Base-by-base conservation (phyloP, 2,329 filamentous ascomycete genomes). In the Ophiostoma populinum region DNA sequence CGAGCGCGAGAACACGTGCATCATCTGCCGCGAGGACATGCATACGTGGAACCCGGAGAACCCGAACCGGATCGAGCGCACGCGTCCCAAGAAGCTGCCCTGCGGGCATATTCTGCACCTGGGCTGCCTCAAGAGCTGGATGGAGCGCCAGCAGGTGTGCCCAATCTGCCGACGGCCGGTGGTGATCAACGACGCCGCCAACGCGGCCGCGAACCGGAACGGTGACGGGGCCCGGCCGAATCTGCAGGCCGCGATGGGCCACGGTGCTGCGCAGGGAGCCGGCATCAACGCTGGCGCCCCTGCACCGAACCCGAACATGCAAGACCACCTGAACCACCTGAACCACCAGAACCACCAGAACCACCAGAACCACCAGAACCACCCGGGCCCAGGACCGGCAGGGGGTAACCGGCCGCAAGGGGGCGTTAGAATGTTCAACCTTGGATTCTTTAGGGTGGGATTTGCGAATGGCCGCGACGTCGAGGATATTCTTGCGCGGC, bases 21-120 rank as follows among this genome's bases (percentile, higher is more conserved):
- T 98, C 46, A 93, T 98, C 37, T 98, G 90, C 55, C 75, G 90
- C 41, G 90, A 98, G 53, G 82, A 92, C 44, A 98, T 98, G 90
- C 71, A 72, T 22, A 74, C 78, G 2, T 93, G 83, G 80, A 56
- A 70, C 39, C 58, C 63, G 5, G 53, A 57, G 57, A 70, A 51
- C 59, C 70, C 45, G 64, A 76, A 71, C n/a, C 65, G 79, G 37
- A 76, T 92, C 39, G 85, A 95, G 49, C 71, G 87, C 36, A 69
- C 80, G 38, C 70, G 90, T 15, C 83, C 90, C 6, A 98, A 98
- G 62, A 95, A 93, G 57, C 67, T 98, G 8, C 90, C 90, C 0
- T 98, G 90, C 55, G 86, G 87, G 5, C 90, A 98, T 50, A 90
- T 95, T 25, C 59, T 98, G 25, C 90, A 98, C 54, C 80, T 94